Evolutionary conservation across 2,329 filamentous ascomycete species (phyloP).

Genomic region (Pestalotiopsis sp.): DNA sequence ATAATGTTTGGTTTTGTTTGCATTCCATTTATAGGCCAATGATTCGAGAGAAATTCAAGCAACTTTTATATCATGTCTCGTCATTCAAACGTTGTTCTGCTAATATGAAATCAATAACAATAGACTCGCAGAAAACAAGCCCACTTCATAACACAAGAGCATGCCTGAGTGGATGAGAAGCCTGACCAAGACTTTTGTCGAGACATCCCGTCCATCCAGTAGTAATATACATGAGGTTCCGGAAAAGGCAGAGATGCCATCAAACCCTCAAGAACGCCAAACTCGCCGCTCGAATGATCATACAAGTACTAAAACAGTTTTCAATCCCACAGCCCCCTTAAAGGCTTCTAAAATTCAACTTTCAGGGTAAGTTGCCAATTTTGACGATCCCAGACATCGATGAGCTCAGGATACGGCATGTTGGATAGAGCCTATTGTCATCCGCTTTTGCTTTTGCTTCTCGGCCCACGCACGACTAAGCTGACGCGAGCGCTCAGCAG

Average conservation of each 20-base stretch:
- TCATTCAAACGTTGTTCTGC: neutral
- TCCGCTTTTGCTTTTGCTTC: conserved; percentile 50
- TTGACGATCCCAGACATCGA: neutral
- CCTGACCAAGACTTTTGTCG: neutral
- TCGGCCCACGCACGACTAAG: conserved; percentile 66
- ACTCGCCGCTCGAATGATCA: conserved; percentile 19
- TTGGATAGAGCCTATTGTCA: conserved; percentile 27
- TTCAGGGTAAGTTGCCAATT: neutral
- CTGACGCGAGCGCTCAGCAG: conserved; percentile 62
- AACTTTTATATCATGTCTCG: neutral
- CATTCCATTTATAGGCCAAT: neutral
- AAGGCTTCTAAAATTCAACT: neutral
- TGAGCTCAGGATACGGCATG: conserved; percentile 18
- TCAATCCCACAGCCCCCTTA: conserved; percentile 21
- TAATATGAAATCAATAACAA: neutral
- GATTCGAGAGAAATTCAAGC: neutral
- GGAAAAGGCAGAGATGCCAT: neutral
- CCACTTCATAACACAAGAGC: neutral
- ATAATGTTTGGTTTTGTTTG: no score
- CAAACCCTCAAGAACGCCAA: conserved; percentile 19
- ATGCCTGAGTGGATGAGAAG: neutral
- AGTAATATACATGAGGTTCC: neutral
- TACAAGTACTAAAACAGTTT: conserved; percentile 18
- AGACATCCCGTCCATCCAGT: neutral
- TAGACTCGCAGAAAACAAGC: neutral